Evolutionary conservation across 352 stramenopile species (phyloP), one percentile per base, ranked within the genome.

Genomic region (Phytophthora pisi): DNA sequence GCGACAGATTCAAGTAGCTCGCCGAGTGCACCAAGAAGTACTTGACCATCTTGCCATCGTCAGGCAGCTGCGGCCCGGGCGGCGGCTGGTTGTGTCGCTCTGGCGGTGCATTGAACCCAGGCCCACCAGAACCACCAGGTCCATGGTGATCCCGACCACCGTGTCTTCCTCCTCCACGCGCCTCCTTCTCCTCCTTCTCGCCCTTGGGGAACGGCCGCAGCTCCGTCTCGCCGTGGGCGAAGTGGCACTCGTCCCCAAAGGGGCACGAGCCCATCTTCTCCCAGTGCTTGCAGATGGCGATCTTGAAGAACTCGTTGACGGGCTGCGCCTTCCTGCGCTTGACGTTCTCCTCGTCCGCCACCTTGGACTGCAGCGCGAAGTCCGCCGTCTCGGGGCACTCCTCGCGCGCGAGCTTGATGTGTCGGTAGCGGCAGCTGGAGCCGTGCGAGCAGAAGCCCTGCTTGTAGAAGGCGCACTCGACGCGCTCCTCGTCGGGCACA

Each of bases 361-460:
- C 87, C 72, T 96, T 96, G 81, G 86, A 93, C 78, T 92, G 86
- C 71, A 99, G 67, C 28, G 92, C 92, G 72, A 99, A 99, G 70
- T 99, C 95, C 2, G 96, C 95, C 10, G 94, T 95, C 24, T 96
- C 79, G 0, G 97, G 96, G 30, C 96, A 91, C 69, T 99, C 96
- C 30, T 97, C 86, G 8, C 95, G 84, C 7, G 96, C 93, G 28
- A 97, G 71, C 64, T 97, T 96, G 24, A 98, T 95, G 67, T 99
- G 97, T 53, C 84, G 70, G 65, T 99, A 99, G 45, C 95, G 90
- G 75, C 97, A 99, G 72, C 96, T 98, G 5, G 93, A 91, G 24
- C 97, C 97, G 61, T 99, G 96, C 46, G 97, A 98, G 75, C 97
- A 99, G 83, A 99, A 99, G 30, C 97, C 97, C 72, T 99, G 96